Base-by-base conservation (phyloP, 1,139 yeast genomes). In the Saccharomycopsis phalli region DNA sequence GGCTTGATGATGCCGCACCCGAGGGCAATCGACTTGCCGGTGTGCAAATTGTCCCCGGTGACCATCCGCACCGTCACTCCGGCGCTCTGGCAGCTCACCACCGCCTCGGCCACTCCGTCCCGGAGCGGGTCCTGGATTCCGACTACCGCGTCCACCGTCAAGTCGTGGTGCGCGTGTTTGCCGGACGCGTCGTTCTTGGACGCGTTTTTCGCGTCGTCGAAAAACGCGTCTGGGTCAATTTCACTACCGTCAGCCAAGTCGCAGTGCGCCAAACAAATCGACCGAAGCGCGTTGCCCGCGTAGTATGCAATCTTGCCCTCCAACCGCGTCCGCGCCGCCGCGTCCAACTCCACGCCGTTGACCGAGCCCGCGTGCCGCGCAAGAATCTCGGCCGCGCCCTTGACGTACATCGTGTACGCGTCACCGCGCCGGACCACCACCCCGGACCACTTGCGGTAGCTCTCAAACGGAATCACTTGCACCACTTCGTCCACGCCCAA, bases 41-140 rank as follows among this genome's bases (percentile, higher is more conserved):
- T 91, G 38, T 75, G 66, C 46, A 88, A 58, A 56, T 88, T 88
- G 59, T 91, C 98, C 60, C 98, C 98, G 19, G 98, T 91, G 38
- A 91, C 96, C 98, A 91, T 91, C 53, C 96, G 73, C 21, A 91
- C 97, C 22, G 81, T 74, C 14, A 91, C 97, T 42, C 98, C 97
- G 1, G 98, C 97, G 31, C 67, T 67, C 51, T 76, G 79, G 63
- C 98, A 91, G 55, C 80, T 81, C 27, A 69, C 66, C 17, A 91
- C 95, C 1, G 98, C 94, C 42, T 81, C 77, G 21, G 77, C 71
- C n/a, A 91, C 97, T 48, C 96, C 96, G 7, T 73, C 74, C 52
- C 96, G 77, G 49, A 91, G 68, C 1, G 98, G 98, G 63, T 91
- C 98, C 64, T 83, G 91, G 53, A 91, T 84, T 51, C 97, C 98